Evolutionary conservation across 805 yeast species (phyloP).

Genomic region (Candida parachauliodes): DNA sequence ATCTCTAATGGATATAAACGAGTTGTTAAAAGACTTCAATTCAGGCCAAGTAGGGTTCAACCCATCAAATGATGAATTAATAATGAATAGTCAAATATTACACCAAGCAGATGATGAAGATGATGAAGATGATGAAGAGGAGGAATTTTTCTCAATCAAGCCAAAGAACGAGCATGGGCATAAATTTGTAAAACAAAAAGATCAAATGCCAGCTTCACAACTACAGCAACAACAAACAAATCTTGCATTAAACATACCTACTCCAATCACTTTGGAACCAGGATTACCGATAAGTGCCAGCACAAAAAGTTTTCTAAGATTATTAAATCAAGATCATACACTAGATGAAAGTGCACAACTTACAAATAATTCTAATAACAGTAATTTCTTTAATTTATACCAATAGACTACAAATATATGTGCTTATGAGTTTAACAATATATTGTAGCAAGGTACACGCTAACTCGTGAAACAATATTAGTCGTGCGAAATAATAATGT

Average conservation of each 20-base stretch:
- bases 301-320: slow-evolving; percentile 8
- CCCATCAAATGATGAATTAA: neutral
- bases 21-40: slow-evolving; percentile 9
- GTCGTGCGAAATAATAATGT: too few relatives aligned
- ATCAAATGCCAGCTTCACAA: too few relatives aligned
- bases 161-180: slow-evolving; percentile 10
- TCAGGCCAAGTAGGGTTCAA: too few relatives aligned
- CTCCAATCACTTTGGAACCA: slow-evolving; percentile 1
- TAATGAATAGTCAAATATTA: neutral
- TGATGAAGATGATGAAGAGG: slow-evolving; percentile 9
- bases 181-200: slow-evolving; percentile 4
- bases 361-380: neutral
- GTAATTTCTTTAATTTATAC: slow-evolving; percentile 7
- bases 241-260: neutral
- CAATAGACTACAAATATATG: slow-evolving; percentile 1
- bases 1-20: slow-evolving; percentile 6
- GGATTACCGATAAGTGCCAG: slow-evolving; percentile 8
- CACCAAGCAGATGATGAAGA: slow-evolving; percentile 11
- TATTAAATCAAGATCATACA: slow-evolving; percentile 3
- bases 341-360: neutral
- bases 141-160: slow-evolving; percentile 6
- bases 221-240: neutral
- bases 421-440: too few relatives aligned
- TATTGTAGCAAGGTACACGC: too few relatives aligned
- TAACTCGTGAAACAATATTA: too few relatives aligned